Conservation (phyloP, 257 asterid genomes). For the Lycium ferocissimum region DNA sequence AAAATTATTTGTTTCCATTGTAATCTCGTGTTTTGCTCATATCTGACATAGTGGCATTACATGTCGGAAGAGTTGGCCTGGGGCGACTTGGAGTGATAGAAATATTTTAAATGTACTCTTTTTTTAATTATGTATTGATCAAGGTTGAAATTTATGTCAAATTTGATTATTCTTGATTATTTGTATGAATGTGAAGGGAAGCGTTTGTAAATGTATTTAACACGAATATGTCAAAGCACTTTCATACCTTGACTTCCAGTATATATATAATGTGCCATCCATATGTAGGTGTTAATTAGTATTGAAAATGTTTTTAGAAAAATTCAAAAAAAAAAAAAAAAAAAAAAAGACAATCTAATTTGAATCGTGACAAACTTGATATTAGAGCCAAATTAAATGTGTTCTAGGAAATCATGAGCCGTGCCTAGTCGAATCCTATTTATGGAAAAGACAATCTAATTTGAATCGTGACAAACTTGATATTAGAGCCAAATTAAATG, state of each 20-base stretch:
- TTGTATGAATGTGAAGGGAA: not conserved
- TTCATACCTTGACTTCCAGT: not conserved
- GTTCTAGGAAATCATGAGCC: too few relatives aligned
- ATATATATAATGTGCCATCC: not conserved
- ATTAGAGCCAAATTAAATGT: too few relatives aligned
- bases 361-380: too few relatives aligned
- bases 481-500: too few relatives aligned
- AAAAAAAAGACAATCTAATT: too few relatives aligned
- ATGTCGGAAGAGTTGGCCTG: constrained; percentile 12
- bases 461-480: too few relatives aligned
- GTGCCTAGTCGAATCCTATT: too few relatives aligned
- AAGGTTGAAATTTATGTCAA: not conserved
- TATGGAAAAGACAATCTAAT: too few relatives aligned
- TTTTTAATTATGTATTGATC: not conserved
- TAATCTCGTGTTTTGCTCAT: not conserved
- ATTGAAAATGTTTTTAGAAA: too few relatives aligned
- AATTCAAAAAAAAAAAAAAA: too few relatives aligned
- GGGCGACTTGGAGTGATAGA: not conserved
- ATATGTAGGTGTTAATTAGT: too few relatives aligned
- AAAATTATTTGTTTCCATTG: not conserved
- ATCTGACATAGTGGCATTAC: constrained; percentile 6
- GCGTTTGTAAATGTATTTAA: not conserved
- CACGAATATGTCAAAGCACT: not conserved
- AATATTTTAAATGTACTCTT: not conserved
- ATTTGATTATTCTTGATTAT: not conserved